Evolutionary conservation across 2,329 filamentous ascomycete species (phyloP), one percentile per base, ranked within the genome.

Genomic region (Phialocephala sp.): DNA sequence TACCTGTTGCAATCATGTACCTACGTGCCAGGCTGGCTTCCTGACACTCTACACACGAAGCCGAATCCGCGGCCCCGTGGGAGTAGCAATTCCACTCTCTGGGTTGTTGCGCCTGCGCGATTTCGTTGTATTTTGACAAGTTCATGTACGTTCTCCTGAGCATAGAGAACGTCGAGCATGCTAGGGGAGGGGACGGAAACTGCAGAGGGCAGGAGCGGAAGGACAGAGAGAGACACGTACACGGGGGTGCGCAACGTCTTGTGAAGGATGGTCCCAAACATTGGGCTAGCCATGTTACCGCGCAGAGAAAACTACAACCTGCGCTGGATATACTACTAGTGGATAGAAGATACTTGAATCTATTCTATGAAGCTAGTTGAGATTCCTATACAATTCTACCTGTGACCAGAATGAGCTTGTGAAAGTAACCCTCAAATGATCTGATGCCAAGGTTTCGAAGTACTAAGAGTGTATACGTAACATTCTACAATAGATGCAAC

Each of bases 41-140:
- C 63, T 68, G 66, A 66, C 64, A 59, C 54, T 65, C 65, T 61
- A 63, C 68, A 70, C 64, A 70, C 65, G 70, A 74, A 73, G 73
- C 73, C 73, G 71, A 74, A 74, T 71, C 73, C 69, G 70, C 73
- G 72, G 73, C 71, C 63, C 66, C 65, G 63, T 60, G 50, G 60
- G 39, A 50, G 47, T 63, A 47, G 56, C 32, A 47, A 43, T 59
- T 50, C 41, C 56, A 47, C 35, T 54, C 54, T 60, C 24, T 27
- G 43, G 36, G 43, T 18, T 59, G 47, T 36, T 39, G 60, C 52
- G 55, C 32, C 60, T 61, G 65, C 65, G 67, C 59, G 69, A 70
- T 70, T 70, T 73, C 68, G 67, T 72, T 68, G 67, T 69, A 62
- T 70, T 59, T 68, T 66, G 58, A 22, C 47, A 63, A 66, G 27